Evolutionary conservation across 2,329 filamentous ascomycete genomes (phyloP).

Genomic region (Ophiostoma sp.): DNA sequence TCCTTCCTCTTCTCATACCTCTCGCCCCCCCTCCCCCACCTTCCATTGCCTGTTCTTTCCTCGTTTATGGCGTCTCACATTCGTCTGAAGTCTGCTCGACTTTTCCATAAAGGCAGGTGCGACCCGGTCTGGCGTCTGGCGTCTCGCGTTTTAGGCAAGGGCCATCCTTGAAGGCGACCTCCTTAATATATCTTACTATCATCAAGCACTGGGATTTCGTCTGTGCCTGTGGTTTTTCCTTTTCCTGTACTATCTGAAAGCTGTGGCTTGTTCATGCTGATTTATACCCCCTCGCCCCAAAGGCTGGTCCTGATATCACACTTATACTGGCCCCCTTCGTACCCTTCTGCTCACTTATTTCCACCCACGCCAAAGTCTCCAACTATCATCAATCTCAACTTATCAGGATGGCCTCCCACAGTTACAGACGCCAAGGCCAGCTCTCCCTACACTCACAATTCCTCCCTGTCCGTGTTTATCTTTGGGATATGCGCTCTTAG

Average conservation of each 20-base stretch:
- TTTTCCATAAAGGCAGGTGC: not conserved
- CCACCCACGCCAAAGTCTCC: too few relatives aligned
- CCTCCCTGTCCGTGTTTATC: too few relatives aligned
- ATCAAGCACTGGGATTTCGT: not conserved
- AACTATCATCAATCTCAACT: too few relatives aligned
- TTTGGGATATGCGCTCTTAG: too few relatives aligned
- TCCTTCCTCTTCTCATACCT: not conserved
- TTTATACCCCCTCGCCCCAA: too few relatives aligned
- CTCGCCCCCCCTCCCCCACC: not conserved
- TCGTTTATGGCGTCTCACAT: not conserved
- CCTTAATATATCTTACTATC: constrained; percentile 3
- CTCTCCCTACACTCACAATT: too few relatives aligned
- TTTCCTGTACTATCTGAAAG: not conserved
- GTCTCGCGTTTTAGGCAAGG: not conserved
- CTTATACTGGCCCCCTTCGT: too few relatives aligned
- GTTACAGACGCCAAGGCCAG: too few relatives aligned
- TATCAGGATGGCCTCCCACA: too few relatives aligned
- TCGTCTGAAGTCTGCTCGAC: not conserved
- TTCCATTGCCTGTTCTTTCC: not conserved
- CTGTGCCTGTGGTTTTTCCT: not conserved
- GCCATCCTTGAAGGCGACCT: constrained; percentile 2
- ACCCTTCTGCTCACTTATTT: too few relatives aligned
- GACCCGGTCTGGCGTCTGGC: not conserved
- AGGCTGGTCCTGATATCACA: too few relatives aligned
- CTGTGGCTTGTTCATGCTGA: not conserved